These are phyloP conservation scores for Wickerhamomyces queroliae DNA, from an alignment of 805 yeast genomes.

Conservation along the genomic window DNA sequence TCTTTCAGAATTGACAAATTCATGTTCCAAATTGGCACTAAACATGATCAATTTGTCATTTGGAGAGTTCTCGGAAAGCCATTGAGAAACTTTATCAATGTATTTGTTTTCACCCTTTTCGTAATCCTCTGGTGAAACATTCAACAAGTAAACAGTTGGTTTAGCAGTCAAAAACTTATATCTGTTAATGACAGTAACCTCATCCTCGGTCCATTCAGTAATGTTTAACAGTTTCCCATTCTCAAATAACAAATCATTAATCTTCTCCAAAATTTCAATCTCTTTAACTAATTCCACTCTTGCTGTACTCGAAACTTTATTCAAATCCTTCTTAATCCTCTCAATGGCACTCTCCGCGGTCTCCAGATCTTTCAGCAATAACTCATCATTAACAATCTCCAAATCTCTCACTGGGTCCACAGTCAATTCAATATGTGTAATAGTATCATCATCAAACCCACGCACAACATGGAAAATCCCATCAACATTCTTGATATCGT, in stretches of 20 bases:
- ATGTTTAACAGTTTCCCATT: constrained; percentile 58
- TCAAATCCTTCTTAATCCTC: constrained; percentile 34
- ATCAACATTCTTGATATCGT: constrained; percentile 75
- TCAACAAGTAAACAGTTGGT: constrained; percentile 76
- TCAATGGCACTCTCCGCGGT: constrained; percentile 57
- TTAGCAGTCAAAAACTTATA: constrained; percentile 80
- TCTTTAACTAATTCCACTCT: constrained; percentile 39
- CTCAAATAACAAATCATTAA: constrained; percentile 52
- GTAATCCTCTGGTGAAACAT: constrained; percentile 69
- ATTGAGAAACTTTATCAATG: constrained; percentile 42
- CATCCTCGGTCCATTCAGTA: constrained; percentile 55
- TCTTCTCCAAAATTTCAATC: constrained; percentile 28
- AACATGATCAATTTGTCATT: constrained; percentile 66
- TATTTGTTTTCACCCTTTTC: constrained; percentile 46
- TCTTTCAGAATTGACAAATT: constrained; percentile 17
- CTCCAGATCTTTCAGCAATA: constrained; percentile 73
- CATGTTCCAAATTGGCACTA: constrained; percentile 48
- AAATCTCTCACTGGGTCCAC: constrained; percentile 75
- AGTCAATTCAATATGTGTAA: constrained; percentile 66
- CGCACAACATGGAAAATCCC: constrained; percentile 78
- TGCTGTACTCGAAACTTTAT: too few relatives aligned
- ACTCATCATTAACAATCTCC: constrained; percentile 69
- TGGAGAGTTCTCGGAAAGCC: constrained; percentile 68
- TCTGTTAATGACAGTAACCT: constrained; percentile 60
- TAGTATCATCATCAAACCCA: constrained; percentile 69